These are phyloP conservation scores for Penstemon newberryi DNA, from an alignment of 257 asterid species.

Conservation along the genomic window DNA sequence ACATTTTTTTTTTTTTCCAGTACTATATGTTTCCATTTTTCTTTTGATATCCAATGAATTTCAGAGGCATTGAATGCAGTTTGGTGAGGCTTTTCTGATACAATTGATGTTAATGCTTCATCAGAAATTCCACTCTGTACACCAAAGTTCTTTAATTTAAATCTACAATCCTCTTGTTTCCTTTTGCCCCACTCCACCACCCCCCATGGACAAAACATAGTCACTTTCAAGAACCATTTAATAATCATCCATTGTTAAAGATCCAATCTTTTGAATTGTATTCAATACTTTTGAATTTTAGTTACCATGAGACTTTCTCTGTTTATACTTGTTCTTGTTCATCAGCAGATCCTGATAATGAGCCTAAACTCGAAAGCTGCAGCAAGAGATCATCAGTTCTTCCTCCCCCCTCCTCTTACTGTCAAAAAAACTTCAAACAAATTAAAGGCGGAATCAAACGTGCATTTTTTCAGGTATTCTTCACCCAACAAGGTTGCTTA, in stretches of 20 bases:
- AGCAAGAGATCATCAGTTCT: constrained; percentile 2
- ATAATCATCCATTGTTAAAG: constrained; percentile 3
- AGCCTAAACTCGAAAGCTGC: constrained; percentile 21
- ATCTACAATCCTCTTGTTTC: constrained; percentile 34
- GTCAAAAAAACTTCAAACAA: neutral
- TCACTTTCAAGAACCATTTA: constrained; percentile 32
- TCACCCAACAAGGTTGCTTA: constrained; percentile 26
- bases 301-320: constrained; percentile 31
- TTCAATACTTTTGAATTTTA: neutral
- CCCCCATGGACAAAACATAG: constrained; percentile 17
- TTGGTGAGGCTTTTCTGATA: constrained; percentile 48
- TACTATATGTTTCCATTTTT: constrained; percentile 20
- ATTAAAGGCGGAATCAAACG: neutral
- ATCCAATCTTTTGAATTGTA: neutral
- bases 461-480: constrained; percentile 36
- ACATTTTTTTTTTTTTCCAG: constrained; percentile 9
- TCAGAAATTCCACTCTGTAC: constrained; percentile 32
- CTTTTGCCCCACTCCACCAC: constrained; percentile 24
- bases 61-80: constrained; percentile 48
- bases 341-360: constrained; percentile 36
- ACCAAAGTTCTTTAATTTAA: constrained; percentile 31
- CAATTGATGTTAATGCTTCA: constrained; percentile 56
- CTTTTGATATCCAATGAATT: constrained; percentile 19
- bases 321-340: constrained; percentile 43
- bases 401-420: constrained; percentile 16